Percentiles rank a stretch among this genome's conserved stretches.
Evolutionary conservation across 495 filamentous ascomycete genomes (phyloP).

Genomic region (Talaromyces trachyspermus): DNA sequence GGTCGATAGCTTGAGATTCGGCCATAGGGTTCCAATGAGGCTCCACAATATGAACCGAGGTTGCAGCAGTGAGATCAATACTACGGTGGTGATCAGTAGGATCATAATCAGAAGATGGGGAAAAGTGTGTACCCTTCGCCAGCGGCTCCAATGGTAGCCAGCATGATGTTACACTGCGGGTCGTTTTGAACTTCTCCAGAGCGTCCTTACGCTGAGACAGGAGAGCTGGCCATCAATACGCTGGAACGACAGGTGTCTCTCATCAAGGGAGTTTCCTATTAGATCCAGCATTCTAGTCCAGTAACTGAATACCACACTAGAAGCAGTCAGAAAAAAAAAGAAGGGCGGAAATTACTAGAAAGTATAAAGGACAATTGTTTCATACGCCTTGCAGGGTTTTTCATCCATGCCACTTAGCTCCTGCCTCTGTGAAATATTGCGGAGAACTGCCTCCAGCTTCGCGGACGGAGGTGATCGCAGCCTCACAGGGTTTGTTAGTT

Average conservation of each 20-base stretch:
- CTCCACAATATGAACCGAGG: constrained; percentile 13
- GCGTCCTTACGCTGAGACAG: constrained; percentile 2
- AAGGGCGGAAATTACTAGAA: not conserved
- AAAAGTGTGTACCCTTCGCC: constrained; percentile 21
- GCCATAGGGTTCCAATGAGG: constrained; percentile 44
- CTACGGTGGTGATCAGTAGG: too few species aligned
- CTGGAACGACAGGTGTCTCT: not conserved
- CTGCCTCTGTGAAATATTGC: not conserved
- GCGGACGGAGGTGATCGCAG: not conserved
- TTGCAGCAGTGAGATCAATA: constrained; percentile 6
- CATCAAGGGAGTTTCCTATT: constrained; percentile 13
- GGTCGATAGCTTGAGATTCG: constrained; percentile 43
- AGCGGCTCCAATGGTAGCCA: constrained; percentile 21
- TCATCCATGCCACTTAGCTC: not conserved
- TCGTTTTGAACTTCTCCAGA: constrained; percentile 13
- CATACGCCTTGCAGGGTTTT: not conserved
- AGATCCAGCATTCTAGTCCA: constrained; percentile 38
- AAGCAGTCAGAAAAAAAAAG: not conserved
- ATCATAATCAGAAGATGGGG: too few species aligned
- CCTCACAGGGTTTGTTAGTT: not conserved
- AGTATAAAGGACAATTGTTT: not conserved
- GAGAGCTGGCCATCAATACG: constrained; percentile 16
- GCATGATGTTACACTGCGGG: constrained; percentile 16
- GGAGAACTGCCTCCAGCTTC: not conserved
- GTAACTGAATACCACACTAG: constrained; percentile 36